Conservation (phyloP, 805 yeast species). For the Pichia heedii region DNA sequence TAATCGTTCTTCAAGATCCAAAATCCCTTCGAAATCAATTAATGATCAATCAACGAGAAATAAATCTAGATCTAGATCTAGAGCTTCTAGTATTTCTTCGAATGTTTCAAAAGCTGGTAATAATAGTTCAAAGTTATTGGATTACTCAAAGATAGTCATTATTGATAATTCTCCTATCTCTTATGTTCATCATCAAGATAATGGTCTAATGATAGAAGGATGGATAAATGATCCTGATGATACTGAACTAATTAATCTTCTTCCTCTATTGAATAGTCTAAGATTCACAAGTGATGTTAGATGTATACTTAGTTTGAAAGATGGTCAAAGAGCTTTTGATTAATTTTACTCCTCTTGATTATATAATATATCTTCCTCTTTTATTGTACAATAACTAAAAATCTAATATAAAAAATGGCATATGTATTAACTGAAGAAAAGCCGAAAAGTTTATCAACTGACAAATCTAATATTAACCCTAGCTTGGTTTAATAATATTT, state of each 20-base stretch:
- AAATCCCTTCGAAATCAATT: conserved; percentile 2
- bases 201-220: conserved; percentile 91
- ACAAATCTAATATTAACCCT: background rate
- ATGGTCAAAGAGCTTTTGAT: conserved; percentile 57
- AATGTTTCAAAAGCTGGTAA: conserved; percentile 4
- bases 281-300: conserved; percentile 81
- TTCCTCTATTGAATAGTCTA: conserved; percentile 73
- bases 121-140: conserved; percentile 26
- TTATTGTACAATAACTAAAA: too few relatives aligned
- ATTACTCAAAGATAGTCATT: conserved; percentile 60
- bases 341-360: too few relatives aligned
- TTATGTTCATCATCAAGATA: conserved; percentile 72
- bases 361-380: too few relatives aligned
- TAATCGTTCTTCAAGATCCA: background rate
- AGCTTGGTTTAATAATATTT: conserved; percentile 41
- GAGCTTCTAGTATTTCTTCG: conserved; percentile 9
- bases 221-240: conserved; percentile 98
- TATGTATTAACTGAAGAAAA: too few relatives aligned
- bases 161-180: conserved; percentile 92
- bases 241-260: conserved; percentile 64
- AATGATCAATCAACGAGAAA: conserved; percentile 2
- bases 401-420: too few relatives aligned
- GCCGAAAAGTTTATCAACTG: too few relatives aligned
- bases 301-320: conserved; percentile 60
- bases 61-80: conserved; percentile 9